These are phyloP conservation scores for Fragaria nilgerrensis DNA, from an alignment of 306 rosid genomes.

Conservation along the genomic window DNA sequence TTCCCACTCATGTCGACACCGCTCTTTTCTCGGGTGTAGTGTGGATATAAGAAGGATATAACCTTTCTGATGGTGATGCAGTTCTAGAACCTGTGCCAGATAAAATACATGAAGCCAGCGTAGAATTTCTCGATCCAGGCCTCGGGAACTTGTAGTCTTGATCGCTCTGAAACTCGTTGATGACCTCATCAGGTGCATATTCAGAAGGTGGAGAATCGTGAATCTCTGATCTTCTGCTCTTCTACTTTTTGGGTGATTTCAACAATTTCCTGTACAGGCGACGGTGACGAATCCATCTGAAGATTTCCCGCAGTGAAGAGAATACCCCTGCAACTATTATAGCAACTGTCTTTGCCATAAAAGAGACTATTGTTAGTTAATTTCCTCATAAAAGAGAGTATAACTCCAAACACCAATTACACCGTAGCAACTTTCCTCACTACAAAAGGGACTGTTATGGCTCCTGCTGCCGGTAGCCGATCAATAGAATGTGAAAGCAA, in stretches of 20 bases:
- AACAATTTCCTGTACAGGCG: slow-evolving; percentile 54
- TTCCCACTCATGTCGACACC: slow-evolving; percentile 78
- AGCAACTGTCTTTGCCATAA: not conserved
- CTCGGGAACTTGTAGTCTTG: too few species aligned
- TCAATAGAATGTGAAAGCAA: slow-evolving; percentile 86
- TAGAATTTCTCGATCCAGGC: slow-evolving; percentile 37
- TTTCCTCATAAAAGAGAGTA: slow-evolving; percentile 5
- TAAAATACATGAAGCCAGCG: too few species aligned
- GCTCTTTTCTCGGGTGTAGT: slow-evolving; percentile 60
- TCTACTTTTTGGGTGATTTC: slow-evolving; percentile 58
- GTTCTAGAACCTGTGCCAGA: too few species aligned
- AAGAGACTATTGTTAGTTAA: not conserved
- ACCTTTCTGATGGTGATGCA: slow-evolving; percentile 32
- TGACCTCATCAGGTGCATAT: slow-evolving; percentile 38
- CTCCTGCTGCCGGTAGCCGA: slow-evolving; percentile 61
- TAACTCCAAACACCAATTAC: not conserved
- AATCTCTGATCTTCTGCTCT: slow-evolving; percentile 41
- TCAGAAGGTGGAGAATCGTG: slow-evolving; percentile 50
- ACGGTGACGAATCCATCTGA: slow-evolving; percentile 47
- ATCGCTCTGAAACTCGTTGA: slow-evolving; percentile 25
- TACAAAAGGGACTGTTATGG: slow-evolving; percentile 22
- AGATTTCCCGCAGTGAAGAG: slow-evolving; percentile 15
- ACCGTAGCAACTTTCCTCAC: slow-evolving; percentile 2
- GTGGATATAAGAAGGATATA: slow-evolving; percentile 70
- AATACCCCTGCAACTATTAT: not conserved